Evolutionary conservation across 1,284 basidiomycete species (phyloP), one percentile per base, ranked within the genome.

Genomic region (Ustilago lituana): DNA sequence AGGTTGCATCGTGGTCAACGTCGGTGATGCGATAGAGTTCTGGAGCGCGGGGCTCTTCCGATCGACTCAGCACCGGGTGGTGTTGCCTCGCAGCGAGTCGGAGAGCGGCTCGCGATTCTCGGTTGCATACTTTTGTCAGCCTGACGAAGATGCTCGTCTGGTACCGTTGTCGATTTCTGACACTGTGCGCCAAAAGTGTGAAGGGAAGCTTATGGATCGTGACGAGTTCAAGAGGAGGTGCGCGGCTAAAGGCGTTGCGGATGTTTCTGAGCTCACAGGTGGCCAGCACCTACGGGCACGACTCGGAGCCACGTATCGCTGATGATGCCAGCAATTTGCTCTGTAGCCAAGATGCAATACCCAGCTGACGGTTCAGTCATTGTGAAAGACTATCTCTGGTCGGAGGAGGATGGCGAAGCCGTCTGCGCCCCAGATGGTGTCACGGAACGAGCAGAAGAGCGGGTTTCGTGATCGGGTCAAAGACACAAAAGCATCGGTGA

Each of bases 1-100:
- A 5, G 90, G 87, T 11, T 91, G 91, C 3, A 89, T 93, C 53
- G 90, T 93, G 26, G 86, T 93, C 48, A 93, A 93, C 74, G 89
- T 91, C 5, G 91, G 90, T 5, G 91, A 93, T 80, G 86, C 93
- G 17, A 85, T 93, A 19, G 76, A 77, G 48, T 77, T 78, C 32
- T 78, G 76, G 76, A 70, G 70, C 33, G 61, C 53, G 1, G 74
- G 72, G 1, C 49, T 68, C 4, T 68, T 75, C 36, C 62, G 65
- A 7, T 75, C 72, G n/a, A 75, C 74, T 4, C 66, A 71, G 41
- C 76, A 78, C 41, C 56, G 76, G 6, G 76, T 78, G 4, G 65
- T 69, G 9, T 50, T 74, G 32, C 76, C 76, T 15, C 48, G 67
- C 17, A 50, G 31, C 32, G 66, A 64, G 22, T 44, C 39, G 1